Evolutionary conservation across 768 basidiomycete species (phyloP), one percentile per base, ranked within the genome.

Genomic region (Auriscalpium orientale): DNA sequence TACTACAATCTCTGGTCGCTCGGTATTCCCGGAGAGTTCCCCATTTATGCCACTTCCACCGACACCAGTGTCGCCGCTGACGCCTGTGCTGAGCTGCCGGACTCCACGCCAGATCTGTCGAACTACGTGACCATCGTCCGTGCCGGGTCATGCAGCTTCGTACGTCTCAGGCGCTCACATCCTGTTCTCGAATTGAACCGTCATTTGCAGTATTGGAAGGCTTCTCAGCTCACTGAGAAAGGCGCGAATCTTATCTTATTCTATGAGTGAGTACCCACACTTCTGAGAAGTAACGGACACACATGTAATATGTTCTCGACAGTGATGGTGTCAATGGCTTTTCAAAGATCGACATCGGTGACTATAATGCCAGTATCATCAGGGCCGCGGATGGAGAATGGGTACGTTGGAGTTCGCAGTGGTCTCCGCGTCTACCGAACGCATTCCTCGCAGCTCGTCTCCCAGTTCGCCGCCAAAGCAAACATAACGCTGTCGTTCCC

Each of bases 41-140:
- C 81, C 0, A 76, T 85, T 51, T 86, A 77, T 55, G 82, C 80
- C n/a, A 78, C 78, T 7, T 83, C 81, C 11, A 80, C 72, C 15
- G 74, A 83, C 60, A 75, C 78, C 3, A 76, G 77, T 5, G 70
- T 80, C 35, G 68, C 67, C 1, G 74, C 80, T 62, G 83, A 85
- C 59, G 84, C 81, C 0, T 90, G 87, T 68, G 66, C 74, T 49
- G 72, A 80, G 2, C 71, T 85, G 0, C 79, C 84, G 2, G 76
- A 72, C 54, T 67, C 62, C 35, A 79, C 79, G 0, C 79, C 80
- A 4, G 78, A 87, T 65, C 72, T 88, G 2, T 76, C 77, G 2
- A 64, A 66, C 15, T 80, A 76, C 54, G 64, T 87, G 15, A 77
- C 81, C 12, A 64, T 89, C 34, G 72, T 87, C 44, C 77, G 80